Evolutionary conservation across 2,329 filamentous ascomycete genomes (phyloP).

Genomic region (Whalleya microplaca): DNA sequence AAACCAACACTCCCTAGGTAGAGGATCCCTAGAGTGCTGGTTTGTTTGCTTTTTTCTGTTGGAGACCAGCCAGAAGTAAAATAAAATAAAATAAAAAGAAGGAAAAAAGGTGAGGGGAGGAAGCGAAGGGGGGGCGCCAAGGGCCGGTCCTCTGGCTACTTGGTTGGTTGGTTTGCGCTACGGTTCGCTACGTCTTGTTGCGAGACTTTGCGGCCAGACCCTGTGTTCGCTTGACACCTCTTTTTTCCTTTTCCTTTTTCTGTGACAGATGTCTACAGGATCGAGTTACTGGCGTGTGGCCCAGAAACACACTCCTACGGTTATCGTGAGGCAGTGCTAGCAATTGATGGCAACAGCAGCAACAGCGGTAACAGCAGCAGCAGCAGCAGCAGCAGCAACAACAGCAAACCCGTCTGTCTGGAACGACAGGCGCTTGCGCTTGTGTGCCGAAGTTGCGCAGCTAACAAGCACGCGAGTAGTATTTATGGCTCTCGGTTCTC

Average conservation of each 20-base stretch:
- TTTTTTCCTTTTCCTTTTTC: neutral
- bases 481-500: neutral
- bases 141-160: neutral
- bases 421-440: neutral
- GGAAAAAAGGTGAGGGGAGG: neutral
- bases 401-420: neutral
- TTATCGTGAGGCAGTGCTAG: neutral
- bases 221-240: neutral
- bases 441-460: neutral
- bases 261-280: neutral
- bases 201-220: neutral
- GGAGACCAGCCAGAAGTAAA: neutral
- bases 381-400: no score
- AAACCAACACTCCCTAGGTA: neutral
- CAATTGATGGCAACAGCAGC: neutral
- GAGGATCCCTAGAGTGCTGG: neutral
- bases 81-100: neutral
- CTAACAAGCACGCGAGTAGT: neutral
- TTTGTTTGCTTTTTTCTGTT: neutral
- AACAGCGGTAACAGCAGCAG: no score
- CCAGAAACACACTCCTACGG: slow-evolving; percentile 4
- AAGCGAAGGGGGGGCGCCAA: neutral
- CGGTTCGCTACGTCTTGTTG: neutral
- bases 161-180: neutral
- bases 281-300: slow-evolving; percentile 22